Evolutionary conservation across 345 rosid genomes (phyloP).

Genomic region (Corymbia maculata): DNA sequence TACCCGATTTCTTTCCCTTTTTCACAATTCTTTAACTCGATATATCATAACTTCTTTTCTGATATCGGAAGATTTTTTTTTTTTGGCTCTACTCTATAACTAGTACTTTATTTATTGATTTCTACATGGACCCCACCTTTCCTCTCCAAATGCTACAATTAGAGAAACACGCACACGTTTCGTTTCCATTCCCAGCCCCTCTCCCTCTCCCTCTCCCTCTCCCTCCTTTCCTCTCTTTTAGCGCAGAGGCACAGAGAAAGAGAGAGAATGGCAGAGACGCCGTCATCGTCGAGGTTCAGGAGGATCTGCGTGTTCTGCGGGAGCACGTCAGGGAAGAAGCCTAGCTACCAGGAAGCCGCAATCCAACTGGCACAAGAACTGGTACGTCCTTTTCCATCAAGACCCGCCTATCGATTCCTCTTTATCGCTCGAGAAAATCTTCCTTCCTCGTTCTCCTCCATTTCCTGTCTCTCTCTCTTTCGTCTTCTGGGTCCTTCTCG

Average conservation of each 20-base stretch:
- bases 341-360: constrained; percentile 80
- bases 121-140: background rate
- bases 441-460: background rate
- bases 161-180: background rate
- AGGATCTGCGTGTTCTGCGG: constrained; percentile 92
- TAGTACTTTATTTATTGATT: background rate
- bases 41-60: background rate
- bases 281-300: constrained; percentile 66
- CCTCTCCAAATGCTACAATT: background rate
- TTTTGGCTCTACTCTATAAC: too few relatives aligned
- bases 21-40: background rate
- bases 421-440: background rate
- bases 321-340: constrained; percentile 72
- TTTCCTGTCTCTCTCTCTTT: background rate
- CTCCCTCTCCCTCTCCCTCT: constrained; percentile 7
- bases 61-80: too few relatives aligned
- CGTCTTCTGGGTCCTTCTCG: background rate
- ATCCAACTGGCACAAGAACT: constrained; percentile 68
- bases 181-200: constrained; percentile 23
- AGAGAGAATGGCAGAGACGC: constrained; percentile 39
- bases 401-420: background rate
- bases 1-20: background rate
- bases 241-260: background rate
- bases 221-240: background rate
- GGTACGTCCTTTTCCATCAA: constrained; percentile 30